Evolutionary conservation across 495 filamentous ascomycete genomes (phyloP).

Genomic region (Pyrenula aspistea): DNA sequence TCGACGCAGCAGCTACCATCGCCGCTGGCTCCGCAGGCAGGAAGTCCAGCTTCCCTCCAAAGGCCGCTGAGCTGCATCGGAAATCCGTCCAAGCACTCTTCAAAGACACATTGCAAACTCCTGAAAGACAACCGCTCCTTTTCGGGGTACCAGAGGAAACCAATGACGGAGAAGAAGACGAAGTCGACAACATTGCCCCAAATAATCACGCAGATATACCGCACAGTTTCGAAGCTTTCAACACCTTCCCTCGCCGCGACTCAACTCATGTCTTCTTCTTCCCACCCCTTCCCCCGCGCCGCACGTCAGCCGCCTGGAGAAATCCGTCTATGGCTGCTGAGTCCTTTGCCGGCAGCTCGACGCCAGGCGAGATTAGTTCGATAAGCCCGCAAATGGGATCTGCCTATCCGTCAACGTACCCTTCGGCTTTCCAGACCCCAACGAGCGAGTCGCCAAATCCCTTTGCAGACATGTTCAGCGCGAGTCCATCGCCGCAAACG

Average conservation of each 20-base stretch:
- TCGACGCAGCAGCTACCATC: no score
- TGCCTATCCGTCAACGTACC: neutral
- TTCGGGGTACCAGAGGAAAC: neutral
- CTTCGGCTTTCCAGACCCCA: neutral
- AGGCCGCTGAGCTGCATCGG: no score
- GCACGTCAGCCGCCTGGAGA: neutral
- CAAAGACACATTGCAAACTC: neutral
- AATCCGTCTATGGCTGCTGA: neutral
- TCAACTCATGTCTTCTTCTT: neutral
- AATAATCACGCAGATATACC: neutral
- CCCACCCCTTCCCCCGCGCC: neutral
- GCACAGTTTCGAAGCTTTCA: neutral
- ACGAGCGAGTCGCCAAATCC: neutral
- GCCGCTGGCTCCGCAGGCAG: no score
- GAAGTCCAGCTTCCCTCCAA: no score
- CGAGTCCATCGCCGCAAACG: no score
- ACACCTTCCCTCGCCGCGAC: neutral
- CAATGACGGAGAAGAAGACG: neutral
- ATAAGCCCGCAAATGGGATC: neutral
- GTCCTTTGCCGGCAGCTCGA: neutral
- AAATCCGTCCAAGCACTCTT: neutral
- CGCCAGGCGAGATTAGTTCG: neutral
- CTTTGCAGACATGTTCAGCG: no score
- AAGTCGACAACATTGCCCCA: no score
- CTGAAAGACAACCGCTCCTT: neutral